These are phyloP conservation scores for Tolypocladium tundrense DNA, from an alignment of 2,329 filamentous ascomycete species.

Conservation along the genomic window DNA sequence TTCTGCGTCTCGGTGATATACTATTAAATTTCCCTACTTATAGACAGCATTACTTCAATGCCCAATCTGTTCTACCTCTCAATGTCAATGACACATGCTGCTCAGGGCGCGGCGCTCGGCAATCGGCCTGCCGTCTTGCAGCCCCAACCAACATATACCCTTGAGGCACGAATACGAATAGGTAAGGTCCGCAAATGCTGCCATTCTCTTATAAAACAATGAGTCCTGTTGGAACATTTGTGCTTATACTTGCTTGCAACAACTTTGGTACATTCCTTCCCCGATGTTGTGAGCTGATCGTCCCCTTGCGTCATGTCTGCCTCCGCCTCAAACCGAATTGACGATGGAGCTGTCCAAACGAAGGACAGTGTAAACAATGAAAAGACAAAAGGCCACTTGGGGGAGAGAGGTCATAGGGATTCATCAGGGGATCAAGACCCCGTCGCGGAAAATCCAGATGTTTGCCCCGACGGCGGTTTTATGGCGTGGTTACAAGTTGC, in stretches of 20 bases:
- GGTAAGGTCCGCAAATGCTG: background rate
- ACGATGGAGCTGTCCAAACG: background rate
- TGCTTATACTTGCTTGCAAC: background rate
- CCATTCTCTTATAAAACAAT: too few relatives aligned
- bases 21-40: too few relatives aligned
- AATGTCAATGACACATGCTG: background rate
- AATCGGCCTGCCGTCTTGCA: background rate
- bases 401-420: rapidly evolving
- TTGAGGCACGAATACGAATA: background rate
- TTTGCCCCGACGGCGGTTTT: background rate
- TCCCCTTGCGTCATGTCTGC: background rate
- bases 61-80: background rate
- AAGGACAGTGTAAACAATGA: background rate
- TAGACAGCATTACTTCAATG: background rate
- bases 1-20: too few relatives aligned
- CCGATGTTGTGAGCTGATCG: background rate
- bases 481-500: background rate
- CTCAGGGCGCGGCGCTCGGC: background rate
- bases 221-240: too few relatives aligned
- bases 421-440: background rate
- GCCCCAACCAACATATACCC: background rate
- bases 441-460: background rate
- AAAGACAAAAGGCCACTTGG: background rate
- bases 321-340: background rate
- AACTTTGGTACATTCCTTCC: background rate